Base-by-base conservation (phyloP, 2,329 filamentous ascomycete species). In the Fusarium sp. region DNA sequence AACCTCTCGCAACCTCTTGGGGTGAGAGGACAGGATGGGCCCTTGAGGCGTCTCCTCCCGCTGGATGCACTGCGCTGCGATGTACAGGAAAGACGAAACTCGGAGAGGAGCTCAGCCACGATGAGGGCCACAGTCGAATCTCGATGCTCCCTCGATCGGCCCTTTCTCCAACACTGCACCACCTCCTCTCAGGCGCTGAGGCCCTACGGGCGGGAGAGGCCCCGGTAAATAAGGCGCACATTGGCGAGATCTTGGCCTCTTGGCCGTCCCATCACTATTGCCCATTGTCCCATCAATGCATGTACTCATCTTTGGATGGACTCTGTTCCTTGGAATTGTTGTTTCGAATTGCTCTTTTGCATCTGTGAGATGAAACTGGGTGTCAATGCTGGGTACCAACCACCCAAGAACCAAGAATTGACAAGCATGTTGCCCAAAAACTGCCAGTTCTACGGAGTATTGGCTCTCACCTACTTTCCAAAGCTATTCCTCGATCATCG, bases 131-230 rank as follows among this genome's bases (percentile, higher is more conserved):
- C 68, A 48, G 14, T 63, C 16, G 43, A 66, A 75, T 74, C 72
- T 75, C 72, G 72, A 75, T 74, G 72, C 37, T 72, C 32, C 68
- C 48, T 63, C 39, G 68, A 66, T 70, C 72, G 68, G 72, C 54
- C 72, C 72, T 66, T 74, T 66, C 60, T 69, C 60, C 39, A 56
- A 64, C 39, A 48, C 48, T 37, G 35, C 23, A 32, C 58, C 52
- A 34, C 52, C 23, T 50, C 45, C 25, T 30, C 45, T 50, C 52
- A 14, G 25, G 16, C 30, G 16, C n/a, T 43, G 39, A 32, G 41
- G 27, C 39, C 48, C 48, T 30, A 52, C 48, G 5, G 30, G 35
- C 60, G 56, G 62, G 70, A 63, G 56, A 39, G 48, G 50, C 56
- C 57, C 56, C 27, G 20, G 54, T 61, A 37, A 66, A 69, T 50